Evolutionary conservation across 108 stramenopile genomes (phyloP).

Genomic region (Skeletonema menzelii): DNA sequence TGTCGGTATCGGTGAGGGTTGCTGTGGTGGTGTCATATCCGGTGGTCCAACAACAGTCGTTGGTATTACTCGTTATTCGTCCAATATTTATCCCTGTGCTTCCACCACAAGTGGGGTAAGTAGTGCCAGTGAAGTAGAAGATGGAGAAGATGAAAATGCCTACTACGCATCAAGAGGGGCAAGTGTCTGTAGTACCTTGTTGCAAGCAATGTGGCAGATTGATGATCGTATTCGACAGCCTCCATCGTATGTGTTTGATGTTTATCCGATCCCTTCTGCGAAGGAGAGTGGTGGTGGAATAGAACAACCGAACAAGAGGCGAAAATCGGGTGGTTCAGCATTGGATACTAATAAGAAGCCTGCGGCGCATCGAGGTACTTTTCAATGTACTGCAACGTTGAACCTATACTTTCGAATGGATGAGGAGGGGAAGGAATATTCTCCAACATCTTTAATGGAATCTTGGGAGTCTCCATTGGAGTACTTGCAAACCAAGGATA

Average conservation of each 20-base stretch:
- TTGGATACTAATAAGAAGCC: conserved; percentile 6
- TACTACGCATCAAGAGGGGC: conserved; percentile 77
- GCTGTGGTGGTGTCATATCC: neutral
- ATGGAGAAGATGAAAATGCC: conserved; percentile 67
- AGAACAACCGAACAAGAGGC: conserved; percentile 11
- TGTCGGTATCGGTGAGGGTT: conserved; percentile 21
- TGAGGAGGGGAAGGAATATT: conserved; percentile 21
- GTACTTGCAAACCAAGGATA: conserved; percentile 25
- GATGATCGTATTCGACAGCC: conserved; percentile 72
- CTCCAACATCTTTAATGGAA: conserved; percentile 25
- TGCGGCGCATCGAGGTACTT: conserved; percentile 9
- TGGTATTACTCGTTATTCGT: neutral
- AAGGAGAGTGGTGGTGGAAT: neutral
- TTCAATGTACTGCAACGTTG: conserved; percentile 54
- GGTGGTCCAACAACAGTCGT: neutral
- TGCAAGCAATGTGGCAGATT: conserved; percentile 87
- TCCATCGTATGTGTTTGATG: conserved; percentile 50
- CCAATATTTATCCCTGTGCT: conserved; percentile 64
- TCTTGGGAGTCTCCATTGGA: conserved; percentile 49
- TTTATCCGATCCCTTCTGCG: neutral
- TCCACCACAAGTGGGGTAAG: conserved; percentile 59
- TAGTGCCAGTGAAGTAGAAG: conserved; percentile 53
- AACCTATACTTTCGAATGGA: conserved; percentile 36
- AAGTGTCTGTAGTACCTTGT: conserved; percentile 70
- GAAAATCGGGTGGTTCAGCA: neutral